These are phyloP conservation scores for Fonsecaea nubica DNA, from an alignment of 2,329 filamentous ascomycete genomes.

Conservation along the genomic window DNA sequence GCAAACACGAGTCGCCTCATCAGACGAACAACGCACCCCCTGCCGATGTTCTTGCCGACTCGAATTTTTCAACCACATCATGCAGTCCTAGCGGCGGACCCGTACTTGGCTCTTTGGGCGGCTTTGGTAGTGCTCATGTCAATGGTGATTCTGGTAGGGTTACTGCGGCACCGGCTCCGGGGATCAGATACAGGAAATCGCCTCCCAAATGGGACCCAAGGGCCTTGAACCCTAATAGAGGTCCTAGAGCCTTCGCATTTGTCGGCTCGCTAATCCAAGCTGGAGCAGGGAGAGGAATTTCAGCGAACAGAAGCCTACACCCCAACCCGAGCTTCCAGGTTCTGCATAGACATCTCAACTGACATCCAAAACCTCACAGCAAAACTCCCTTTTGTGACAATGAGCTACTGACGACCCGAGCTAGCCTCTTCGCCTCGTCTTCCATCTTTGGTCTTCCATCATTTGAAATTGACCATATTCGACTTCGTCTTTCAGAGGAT, in stretches of 20 bases:
- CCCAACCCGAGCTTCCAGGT: not conserved
- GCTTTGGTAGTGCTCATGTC: not conserved
- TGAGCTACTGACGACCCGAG: not conserved
- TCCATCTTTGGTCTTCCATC: constrained; percentile 2
- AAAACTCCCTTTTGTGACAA: not conserved
- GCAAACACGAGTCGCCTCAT: not conserved
- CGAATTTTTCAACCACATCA: not conserved
- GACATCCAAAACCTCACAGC: not conserved
- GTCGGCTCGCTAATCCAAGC: not conserved
- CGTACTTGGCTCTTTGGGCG: not conserved
- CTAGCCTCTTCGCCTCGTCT: not conserved
- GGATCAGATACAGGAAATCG: not conserved
- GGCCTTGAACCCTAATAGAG: not conserved
- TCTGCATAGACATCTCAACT: not conserved
- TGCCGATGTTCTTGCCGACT: not conserved
- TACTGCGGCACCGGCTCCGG: not conserved
- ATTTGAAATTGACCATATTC: constrained; percentile 13
- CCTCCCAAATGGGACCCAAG: not conserved
- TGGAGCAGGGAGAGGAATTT: not conserved
- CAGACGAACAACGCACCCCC: not conserved
- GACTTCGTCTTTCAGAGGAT: not conserved
- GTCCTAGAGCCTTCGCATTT: not conserved
- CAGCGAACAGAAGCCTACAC: not conserved
- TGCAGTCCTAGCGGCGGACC: not conserved
- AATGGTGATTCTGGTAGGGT: not conserved